Evolutionary conservation across 1,284 basidiomycete genomes (phyloP), one percentile per base, ranked within the genome.

Genomic region (Malassezia caprae): DNA sequence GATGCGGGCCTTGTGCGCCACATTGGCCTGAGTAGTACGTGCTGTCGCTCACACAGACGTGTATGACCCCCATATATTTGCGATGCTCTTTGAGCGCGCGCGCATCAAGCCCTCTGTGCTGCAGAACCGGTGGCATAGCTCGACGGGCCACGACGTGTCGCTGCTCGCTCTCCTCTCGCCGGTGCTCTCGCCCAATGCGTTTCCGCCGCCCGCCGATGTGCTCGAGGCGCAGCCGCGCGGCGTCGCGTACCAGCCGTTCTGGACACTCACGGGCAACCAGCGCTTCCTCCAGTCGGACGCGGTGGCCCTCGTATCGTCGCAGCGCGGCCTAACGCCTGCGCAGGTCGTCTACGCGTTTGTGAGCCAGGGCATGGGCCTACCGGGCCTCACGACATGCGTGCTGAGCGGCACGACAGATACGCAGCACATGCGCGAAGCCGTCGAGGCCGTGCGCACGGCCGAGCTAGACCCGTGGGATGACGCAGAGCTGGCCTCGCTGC

Each of bases 61-160:
- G 11, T 73, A 73, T 52, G 66, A 72, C 48, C 60, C 70, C 1
- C 47, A 64, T 21, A 73, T 73, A 41, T 67, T 67, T 31, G 42
- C 57, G 7, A 52, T 63, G 6, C 58, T 73, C 5, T 49, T 61
- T 13, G 35, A 61, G 3, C 57, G 54, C 8, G 57, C 63, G 8
- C 41, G 45, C 30, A 63, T 70, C 32, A 56, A 60, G 2, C 65
- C 68, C 0, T 30, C 30, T 13, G 51, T 70, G 10, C 48, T 73
- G n/a, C 70, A 73, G 53, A 73, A 73, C 46, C 53, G 70, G 15
- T 73, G 69, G 69, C 70, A 73, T 42, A 53, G 56, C 37, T 63
- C 67, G 2, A 72, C 67, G 0, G 68, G 69, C 4, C 70, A 73
- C 58, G 70, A 73, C 35, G 68, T 73, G 1, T 69, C 69, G 0